Base-by-base conservation (phyloP, 1,284 basidiomycete genomes). In the Papiliotrema nemorosa region DNA sequence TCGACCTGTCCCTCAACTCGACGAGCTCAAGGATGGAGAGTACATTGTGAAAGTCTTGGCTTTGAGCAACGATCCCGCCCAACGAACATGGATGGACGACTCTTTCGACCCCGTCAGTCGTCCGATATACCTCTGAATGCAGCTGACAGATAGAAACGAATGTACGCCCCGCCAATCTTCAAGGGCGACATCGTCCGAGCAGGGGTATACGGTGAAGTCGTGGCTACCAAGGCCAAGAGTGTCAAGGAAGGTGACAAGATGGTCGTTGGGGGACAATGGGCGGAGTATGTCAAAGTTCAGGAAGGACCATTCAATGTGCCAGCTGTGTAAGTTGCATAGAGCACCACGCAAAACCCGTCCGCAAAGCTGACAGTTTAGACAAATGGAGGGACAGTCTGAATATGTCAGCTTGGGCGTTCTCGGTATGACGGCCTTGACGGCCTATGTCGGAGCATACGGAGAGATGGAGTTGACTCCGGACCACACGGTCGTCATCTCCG, bases 401-500 rank as follows among this genome's bases (percentile, higher is more conserved):
- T 50, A 33, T 38, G 52, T 70, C 34, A 60, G 57, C 13, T 53
- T 72, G n/a, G 59, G 59, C 24, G 48, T 53, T 5, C 56, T 70
- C 42, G 72, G 71, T 21, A 46, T 67, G 51, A 56, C 59, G 12
- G 55, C 62, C 12, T 46, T 66, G 25, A 74, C 72, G 7, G 72
- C 70, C 22, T 73, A 63, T 52, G 60, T 58, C 54, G 75, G 74
- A 21, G 59, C 73, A 14, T 60, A 63, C 46, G 70, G 68, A 12
- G 60, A 74, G 33, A 63, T 63, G 44, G 56, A 74, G 40, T 54
- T 76, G 53, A 66, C 76, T 55, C 40, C 57, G 12, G 72, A 72
- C 26, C 66, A 75, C 42, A 66, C 61, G 0, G 63, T 78, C 26
- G 62, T 77, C 34, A 63, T 77, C n/a, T 66, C 64, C 9, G 75